Percentiles rank a stretch among this genome's conserved stretches.
Conservation (phyloP, 164 flowering plant genomes). For the Cinnamomum chago region DNA sequence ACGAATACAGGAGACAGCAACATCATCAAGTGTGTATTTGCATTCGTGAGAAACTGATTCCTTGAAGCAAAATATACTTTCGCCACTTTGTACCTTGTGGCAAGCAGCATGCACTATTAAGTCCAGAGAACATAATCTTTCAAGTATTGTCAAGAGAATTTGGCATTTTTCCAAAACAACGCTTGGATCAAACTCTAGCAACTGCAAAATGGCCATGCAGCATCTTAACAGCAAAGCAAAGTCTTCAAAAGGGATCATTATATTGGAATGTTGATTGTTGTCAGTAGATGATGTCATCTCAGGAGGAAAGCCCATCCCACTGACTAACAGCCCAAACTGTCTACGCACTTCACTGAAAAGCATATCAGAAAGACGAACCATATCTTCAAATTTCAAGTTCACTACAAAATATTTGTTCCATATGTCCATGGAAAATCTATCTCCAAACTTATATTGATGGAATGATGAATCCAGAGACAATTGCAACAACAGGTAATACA, state of each 20-base stretch:
- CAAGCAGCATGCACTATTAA: conserved; percentile 12
- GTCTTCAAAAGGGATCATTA: conserved; percentile 22
- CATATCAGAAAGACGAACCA: conserved; percentile 27
- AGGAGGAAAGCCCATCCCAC: conserved; percentile 10
- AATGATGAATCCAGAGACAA: conserved; percentile 17
- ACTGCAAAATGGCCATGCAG: conserved; percentile 39
- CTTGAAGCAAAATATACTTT: conserved; percentile 17
- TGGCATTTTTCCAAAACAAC: conserved; percentile 32
- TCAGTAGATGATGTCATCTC: conserved; percentile 3
- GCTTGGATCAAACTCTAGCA: conserved; percentile 27
- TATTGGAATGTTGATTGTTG: background rate
- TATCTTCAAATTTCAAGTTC: conserved; percentile 17
- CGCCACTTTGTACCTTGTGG: conserved; percentile 5
- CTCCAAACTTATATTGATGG: background rate
- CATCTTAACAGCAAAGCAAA: conserved; percentile 49
- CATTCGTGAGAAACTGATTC: conserved; percentile 27
- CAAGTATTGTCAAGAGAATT: conserved; percentile 21
- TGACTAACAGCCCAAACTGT: conserved; percentile 25
- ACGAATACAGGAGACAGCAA: conserved; percentile 14
- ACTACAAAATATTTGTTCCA: conserved; percentile 5
- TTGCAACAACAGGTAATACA: conserved; percentile 28
- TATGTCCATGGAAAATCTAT: background rate
- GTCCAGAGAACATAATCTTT: conserved; percentile 21
- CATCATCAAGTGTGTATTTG: conserved; percentile 9
- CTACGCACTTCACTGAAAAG: conserved; percentile 35